Evolutionary conservation across 2,329 filamentous ascomycete species (phyloP).

Genomic region (Aspergillus floridensis): DNA sequence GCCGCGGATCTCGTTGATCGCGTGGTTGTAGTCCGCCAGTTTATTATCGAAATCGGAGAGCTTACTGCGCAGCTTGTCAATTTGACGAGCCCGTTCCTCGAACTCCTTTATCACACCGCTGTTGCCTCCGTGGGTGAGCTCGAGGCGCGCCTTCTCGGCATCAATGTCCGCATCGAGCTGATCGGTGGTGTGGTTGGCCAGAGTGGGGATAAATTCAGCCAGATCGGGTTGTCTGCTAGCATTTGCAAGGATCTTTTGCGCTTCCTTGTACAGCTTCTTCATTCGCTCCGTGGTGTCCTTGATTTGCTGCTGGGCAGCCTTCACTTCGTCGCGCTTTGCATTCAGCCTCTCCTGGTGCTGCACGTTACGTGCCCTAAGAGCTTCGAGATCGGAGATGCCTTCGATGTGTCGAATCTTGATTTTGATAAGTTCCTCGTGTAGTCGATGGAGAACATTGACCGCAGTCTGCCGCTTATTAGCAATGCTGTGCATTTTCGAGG

Average conservation of each 20-base stretch:
- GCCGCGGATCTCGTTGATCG: constrained; percentile 65
- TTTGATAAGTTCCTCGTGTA: constrained; percentile 65
- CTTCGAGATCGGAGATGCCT: constrained; percentile 73
- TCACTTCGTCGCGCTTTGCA: constrained; percentile 41
- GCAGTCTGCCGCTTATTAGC: constrained; percentile 45
- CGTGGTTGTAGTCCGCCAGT: constrained; percentile 54
- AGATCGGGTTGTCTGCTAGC: constrained; percentile 24
- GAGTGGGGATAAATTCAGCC: constrained; percentile 40
- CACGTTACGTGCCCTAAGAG: constrained; percentile 64
- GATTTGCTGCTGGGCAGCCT: constrained; percentile 35
- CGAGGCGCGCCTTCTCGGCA: constrained; percentile 70
- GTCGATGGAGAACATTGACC: constrained; percentile 60
- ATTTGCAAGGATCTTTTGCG: constrained; percentile 14
- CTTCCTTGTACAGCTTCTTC: constrained; percentile 17
- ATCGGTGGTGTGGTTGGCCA: constrained; percentile 56
- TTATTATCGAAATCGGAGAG: constrained; percentile 55
- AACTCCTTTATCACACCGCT: constrained; percentile 73
- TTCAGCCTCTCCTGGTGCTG: constrained; percentile 54
- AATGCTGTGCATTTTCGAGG: neutral
- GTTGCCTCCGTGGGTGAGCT: constrained; percentile 76
- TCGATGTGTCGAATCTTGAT: constrained; percentile 71
- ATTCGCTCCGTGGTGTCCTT: constrained; percentile 28
- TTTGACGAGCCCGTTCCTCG: constrained; percentile 67
- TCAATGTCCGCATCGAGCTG: constrained; percentile 71
- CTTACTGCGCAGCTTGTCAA: constrained; percentile 63